Evolutionary conservation across 176 grass and related monocot species (phyloP).

Genomic region (Eremochloa ophiuroides): DNA sequence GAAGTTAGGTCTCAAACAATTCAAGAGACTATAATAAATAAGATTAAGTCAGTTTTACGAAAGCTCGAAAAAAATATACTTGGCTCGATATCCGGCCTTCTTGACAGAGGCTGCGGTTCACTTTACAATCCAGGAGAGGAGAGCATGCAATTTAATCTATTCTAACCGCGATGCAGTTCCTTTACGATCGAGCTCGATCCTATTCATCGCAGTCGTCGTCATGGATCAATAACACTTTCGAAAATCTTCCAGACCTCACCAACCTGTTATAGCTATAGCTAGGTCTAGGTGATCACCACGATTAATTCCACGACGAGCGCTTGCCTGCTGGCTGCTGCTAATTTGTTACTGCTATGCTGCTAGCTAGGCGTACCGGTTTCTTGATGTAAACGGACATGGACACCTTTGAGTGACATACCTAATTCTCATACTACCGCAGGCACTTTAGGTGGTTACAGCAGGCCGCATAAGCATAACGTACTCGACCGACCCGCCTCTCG

Average conservation of each 20-base stretch:
- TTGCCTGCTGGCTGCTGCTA: not conserved
- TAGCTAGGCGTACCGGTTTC: slow-evolving; percentile 42
- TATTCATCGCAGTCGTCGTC: not conserved
- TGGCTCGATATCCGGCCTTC: too few species aligned
- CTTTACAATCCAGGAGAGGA: not conserved
- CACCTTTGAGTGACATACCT: slow-evolving; percentile 39
- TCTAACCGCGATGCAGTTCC: not conserved
- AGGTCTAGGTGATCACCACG: not conserved
- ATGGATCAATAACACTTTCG: not conserved
- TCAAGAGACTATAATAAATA: too few species aligned
- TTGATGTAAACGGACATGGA: slow-evolving; percentile 39
- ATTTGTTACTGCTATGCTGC: not conserved
- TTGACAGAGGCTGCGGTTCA: not conserved
- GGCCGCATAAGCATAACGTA: not conserved
- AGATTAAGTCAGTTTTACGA: too few species aligned
- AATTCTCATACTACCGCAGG: slow-evolving; percentile 11
- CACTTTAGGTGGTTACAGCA: slow-evolving; percentile 38
- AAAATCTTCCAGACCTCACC: not conserved
- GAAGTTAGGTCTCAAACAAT: too few species aligned
- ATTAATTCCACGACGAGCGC: not conserved
- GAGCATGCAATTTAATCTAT: not conserved
- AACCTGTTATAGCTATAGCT: not conserved
- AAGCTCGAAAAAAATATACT: too few species aligned
- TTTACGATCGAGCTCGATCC: not conserved
- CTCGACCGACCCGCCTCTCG: not conserved